Base-by-base conservation (phyloP, 2,329 filamentous ascomycete genomes). In the Albophoma yamanashiensis region DNA sequence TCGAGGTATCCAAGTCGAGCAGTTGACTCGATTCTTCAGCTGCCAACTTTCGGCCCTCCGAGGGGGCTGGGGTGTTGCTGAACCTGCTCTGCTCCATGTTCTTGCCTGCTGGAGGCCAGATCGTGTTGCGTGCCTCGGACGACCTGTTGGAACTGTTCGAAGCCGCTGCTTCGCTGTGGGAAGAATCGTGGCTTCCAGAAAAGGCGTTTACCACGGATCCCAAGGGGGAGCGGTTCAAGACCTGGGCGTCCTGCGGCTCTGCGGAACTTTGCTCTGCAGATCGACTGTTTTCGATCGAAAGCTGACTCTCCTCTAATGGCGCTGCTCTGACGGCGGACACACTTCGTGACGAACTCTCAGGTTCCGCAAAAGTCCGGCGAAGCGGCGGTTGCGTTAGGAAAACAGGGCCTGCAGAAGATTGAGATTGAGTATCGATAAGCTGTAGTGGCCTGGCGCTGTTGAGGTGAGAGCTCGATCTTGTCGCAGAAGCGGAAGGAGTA, bases 201-300 rank as follows among this genome's bases (percentile, higher is more conserved):
- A 65, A 60, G 20, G 59, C 61, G 38, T 62, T 62, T 7, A 59
- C 52, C 36, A 59, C 63, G 22, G 60, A 59, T 12, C 64, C 59
- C 12, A 67, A 67, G 1, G 50, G 38, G 22, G 55, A n/a, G 3
- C 50, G 58, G 38, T 53, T 56, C 20, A 67, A 45, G n/a, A 68
- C 55, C 56, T 72, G 71, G 47, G 70, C 68, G 59, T 67, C 70
- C 61, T 69, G 71, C 47, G 64, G 67, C 55, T 64, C 65, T 40
- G 61, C 55, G 22, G 14, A 11, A 56, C 22, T 34, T 31, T 34
- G 53, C 14, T 45, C 39, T n/a, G 20, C 52, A 7, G 31, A 38
- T 34, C 22, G 17, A 12, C 4, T 5, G 20, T 25, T 57, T 34
- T 31, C 50, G 6, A 45, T 39, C 11, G 57, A 58, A 14, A 27